Evolutionary conservation across 441 rosid species (phyloP).

Genomic region (Croton setiger): DNA sequence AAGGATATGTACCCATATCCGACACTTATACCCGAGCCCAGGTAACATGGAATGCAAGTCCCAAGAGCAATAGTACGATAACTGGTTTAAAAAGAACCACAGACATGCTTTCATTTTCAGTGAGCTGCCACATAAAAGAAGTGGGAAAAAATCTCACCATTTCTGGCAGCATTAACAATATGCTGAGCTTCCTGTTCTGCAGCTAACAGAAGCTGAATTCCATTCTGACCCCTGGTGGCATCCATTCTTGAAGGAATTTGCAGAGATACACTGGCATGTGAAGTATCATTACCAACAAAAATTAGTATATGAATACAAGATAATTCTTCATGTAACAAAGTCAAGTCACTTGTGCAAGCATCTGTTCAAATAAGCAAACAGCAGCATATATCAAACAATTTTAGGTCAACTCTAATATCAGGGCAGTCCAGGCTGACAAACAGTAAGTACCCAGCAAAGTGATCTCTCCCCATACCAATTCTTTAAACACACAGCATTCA

Average conservation of each 20-base stretch:
- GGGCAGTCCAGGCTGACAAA: neutral
- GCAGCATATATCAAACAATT: neutral
- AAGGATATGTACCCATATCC: too few relatives aligned
- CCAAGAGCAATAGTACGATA: neutral
- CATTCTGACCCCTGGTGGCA: conserved; percentile 62
- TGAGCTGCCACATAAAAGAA: neutral
- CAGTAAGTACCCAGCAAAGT: neutral
- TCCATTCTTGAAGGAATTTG: conserved; percentile 47
- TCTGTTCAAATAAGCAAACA: neutral
- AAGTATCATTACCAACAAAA: neutral
- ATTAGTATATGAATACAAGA: neutral
- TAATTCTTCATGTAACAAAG: neutral
- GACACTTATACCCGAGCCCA: too few relatives aligned
- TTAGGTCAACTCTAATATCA: neutral
- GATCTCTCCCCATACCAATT: neutral
- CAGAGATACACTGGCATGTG: conserved; percentile 15
- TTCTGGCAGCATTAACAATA: conserved; percentile 77
- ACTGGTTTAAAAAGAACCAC: neutral
- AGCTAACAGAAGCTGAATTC: conserved; percentile 84
- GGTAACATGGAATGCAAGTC: too few relatives aligned
- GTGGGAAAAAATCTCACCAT: conserved; percentile 30
- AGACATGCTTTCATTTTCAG: neutral
- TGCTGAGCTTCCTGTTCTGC: conserved; percentile 96
- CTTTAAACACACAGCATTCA: neutral
- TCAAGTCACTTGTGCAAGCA: neutral